Conservation (phyloP, 2,329 filamentous ascomycete genomes). For the Rutstroemia sp. region DNA sequence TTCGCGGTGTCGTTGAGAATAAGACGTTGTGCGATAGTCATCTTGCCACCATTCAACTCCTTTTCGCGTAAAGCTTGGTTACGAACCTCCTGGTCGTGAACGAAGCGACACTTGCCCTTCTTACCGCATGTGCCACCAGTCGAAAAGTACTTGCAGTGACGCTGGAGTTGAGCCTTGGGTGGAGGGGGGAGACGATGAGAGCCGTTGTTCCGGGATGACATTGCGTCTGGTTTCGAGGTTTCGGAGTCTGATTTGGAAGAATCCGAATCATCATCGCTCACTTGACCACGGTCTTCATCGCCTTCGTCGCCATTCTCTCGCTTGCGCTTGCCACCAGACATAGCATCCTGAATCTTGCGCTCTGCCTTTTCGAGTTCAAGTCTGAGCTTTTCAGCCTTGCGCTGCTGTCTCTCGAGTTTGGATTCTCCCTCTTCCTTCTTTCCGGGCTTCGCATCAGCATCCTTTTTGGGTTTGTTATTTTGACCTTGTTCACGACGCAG, state of each 20-base stretch:
- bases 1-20: slow-evolving; percentile 62
- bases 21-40: slow-evolving; percentile 59
- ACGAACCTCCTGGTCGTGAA: slow-evolving; percentile 56
- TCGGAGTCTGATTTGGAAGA: slow-evolving; percentile 41
- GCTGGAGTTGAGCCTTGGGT: slow-evolving; percentile 52
- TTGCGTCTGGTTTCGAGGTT: slow-evolving; percentile 51
- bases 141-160: slow-evolving; percentile 65
- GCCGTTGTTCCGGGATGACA: slow-evolving; percentile 39
- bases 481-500: slow-evolving; percentile 26
- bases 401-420: slow-evolving; percentile 46
- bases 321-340: slow-evolving; percentile 59
- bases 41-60: slow-evolving; percentile 55
- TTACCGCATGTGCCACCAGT: slow-evolving; percentile 63
- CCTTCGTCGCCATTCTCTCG: slow-evolving; percentile 60
- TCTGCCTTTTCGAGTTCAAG: slow-evolving; percentile 64
- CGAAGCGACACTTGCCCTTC: slow-evolving; percentile 69
- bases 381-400: slow-evolving; percentile 53
- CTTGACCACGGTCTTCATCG: slow-evolving; percentile 46
- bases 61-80: slow-evolving; percentile 57
- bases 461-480: slow-evolving; percentile 23
- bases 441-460: slow-evolving; percentile 27
- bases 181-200: slow-evolving; percentile 34
- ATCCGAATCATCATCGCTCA: slow-evolving; percentile 25
- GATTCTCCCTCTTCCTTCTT: slow-evolving; percentile 44
- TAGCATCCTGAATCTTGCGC: slow-evolving; percentile 30